Conservation (phyloP, 2,329 filamentous ascomycete genomes). For the Scytalidium lignicola region DNA sequence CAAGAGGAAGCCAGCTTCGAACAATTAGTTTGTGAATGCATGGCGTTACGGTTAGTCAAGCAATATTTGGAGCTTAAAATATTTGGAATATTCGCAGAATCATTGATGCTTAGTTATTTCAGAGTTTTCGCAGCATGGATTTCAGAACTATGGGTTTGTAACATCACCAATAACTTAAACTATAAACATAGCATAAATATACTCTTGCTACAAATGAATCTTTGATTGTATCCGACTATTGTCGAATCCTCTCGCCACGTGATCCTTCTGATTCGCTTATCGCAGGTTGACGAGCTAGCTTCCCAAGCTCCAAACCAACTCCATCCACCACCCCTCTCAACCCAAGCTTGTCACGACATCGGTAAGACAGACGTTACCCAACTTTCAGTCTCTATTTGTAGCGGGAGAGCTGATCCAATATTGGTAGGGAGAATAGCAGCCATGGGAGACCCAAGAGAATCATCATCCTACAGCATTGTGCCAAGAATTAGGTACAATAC, state of each 20-base stretch:
- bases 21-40: not conserved
- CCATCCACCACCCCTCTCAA: not conserved
- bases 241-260: not conserved
- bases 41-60: not conserved
- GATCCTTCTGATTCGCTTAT: not conserved
- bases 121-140: too few species aligned
- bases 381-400: not conserved
- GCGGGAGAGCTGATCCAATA: not conserved
- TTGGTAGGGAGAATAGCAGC: slow-evolving; percentile 6
- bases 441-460: slow-evolving; percentile 31
- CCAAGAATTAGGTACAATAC: slow-evolving; percentile 92
- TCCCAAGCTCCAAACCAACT: not conserved
- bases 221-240: too few species aligned
- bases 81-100: too few species aligned
- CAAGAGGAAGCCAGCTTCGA: slow-evolving; percentile 30
- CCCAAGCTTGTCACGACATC: not conserved
- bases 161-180: too few species aligned
- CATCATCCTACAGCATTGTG: slow-evolving; percentile 43
- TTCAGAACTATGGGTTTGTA: too few species aligned
- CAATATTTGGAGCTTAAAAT: too few species aligned
- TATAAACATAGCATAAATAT: too few species aligned
- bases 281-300: not conserved
- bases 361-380: not conserved
- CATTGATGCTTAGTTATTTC: too few species aligned
- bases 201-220: too few species aligned